Percentiles rank a stretch among this genome's conserved stretches.
These are phyloP conservation scores for Lentinula sp. DNA, from an alignment of 768 basidiomycete species.

Conservation along the genomic window DNA sequence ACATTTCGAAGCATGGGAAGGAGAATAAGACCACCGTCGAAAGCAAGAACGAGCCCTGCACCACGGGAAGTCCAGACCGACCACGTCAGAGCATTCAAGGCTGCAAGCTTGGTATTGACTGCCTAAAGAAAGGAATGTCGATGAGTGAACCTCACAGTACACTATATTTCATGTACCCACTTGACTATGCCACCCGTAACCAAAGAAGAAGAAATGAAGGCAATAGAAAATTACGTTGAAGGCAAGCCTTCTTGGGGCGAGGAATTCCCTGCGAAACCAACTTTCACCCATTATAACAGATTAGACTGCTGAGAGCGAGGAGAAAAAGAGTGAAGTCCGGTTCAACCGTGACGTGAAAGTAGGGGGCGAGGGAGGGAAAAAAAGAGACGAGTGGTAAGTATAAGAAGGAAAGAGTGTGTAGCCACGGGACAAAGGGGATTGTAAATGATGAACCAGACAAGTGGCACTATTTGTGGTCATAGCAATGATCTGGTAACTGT, in stretches of 20 bases:
- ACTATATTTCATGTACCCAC: slow-evolving; percentile 27
- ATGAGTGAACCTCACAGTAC: slow-evolving; percentile 1
- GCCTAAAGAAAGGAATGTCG: slow-evolving; percentile 28
- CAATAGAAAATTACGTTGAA: slow-evolving; percentile 83
- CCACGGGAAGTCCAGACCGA: slow-evolving; percentile 91
- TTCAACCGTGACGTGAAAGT: slow-evolving; percentile 37
- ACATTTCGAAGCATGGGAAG: slow-evolving; percentile 88
- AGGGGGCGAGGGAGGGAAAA: slow-evolving; percentile 19
- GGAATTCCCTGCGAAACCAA: slow-evolving; percentile 72
- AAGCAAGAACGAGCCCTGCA: slow-evolving; percentile 85
- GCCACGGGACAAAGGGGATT: slow-evolving; percentile 16
- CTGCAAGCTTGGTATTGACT: slow-evolving; percentile 57
- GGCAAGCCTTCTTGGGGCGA: slow-evolving; percentile 52
- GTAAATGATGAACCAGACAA: slow-evolving; percentile 9
- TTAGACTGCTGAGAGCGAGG: slow-evolving; percentile 14
- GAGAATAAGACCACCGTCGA: slow-evolving; percentile 81
- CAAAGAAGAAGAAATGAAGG: slow-evolving; percentile 66
- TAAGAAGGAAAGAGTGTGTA: slow-evolving; percentile 19
- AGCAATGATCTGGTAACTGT: slow-evolving; percentile 13
- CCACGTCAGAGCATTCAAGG: slow-evolving; percentile 72
- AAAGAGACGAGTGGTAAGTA: slow-evolving; percentile 13
- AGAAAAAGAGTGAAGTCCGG: slow-evolving; percentile 33
- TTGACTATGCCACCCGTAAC: slow-evolving; percentile 87
- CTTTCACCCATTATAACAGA: slow-evolving; percentile 47
- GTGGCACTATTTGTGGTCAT: slow-evolving; percentile 19